Evolutionary conservation across 2,329 filamentous ascomycete species (phyloP).

Genomic region (Dendrostoma leiphaemia): DNA sequence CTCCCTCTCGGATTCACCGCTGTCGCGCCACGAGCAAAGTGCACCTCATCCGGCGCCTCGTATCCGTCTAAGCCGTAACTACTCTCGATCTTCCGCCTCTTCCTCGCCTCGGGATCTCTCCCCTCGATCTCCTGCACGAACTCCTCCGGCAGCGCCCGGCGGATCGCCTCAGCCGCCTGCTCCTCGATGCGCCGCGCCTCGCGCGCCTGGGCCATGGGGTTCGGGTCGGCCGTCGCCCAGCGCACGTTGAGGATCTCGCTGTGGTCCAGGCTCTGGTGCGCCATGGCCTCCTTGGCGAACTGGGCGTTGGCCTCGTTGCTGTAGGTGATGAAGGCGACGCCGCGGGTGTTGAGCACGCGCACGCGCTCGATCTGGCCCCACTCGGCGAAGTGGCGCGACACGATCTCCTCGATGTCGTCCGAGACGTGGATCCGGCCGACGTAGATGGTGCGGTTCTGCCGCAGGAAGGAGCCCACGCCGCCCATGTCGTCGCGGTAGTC

Average conservation of each 20-base stretch:
- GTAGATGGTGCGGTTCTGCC: conserved; percentile 92
- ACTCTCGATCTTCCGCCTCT: conserved; percentile 85
- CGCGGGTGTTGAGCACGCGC: conserved; percentile 82
- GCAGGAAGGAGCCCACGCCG: conserved; percentile 89
- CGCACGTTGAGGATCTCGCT: conserved; percentile 91
- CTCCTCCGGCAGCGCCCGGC: conserved; percentile 80
- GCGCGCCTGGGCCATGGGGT: conserved; percentile 89
- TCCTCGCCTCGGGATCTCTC: conserved; percentile 79
- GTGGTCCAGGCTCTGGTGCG: conserved; percentile 88
- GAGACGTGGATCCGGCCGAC: conserved; percentile 91
- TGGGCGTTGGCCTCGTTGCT: conserved; percentile 85
- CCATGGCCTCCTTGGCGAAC: conserved; percentile 95
- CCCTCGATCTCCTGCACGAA: conserved; percentile 95
- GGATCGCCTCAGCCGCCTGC: conserved; percentile 91
- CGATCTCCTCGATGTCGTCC: conserved; percentile 95
- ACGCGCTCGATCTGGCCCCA: conserved; percentile 91
- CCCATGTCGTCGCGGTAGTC: conserved; percentile 98
- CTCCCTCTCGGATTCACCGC: conserved; percentile 60
- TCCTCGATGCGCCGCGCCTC: conserved; percentile 89
- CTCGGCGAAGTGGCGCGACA: conserved; percentile 91
- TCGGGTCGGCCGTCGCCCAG: conserved; percentile 96
- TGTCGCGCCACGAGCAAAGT: conserved; percentile 78
- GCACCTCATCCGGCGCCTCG: conserved; percentile 90
- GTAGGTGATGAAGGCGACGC: conserved; percentile 95
- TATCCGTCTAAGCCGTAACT: conserved; percentile 88